phyloP scores from a whole-genome alignment of 2,329 filamentous ascomycete genomes.

The Fusarium verticillioides region DNA sequence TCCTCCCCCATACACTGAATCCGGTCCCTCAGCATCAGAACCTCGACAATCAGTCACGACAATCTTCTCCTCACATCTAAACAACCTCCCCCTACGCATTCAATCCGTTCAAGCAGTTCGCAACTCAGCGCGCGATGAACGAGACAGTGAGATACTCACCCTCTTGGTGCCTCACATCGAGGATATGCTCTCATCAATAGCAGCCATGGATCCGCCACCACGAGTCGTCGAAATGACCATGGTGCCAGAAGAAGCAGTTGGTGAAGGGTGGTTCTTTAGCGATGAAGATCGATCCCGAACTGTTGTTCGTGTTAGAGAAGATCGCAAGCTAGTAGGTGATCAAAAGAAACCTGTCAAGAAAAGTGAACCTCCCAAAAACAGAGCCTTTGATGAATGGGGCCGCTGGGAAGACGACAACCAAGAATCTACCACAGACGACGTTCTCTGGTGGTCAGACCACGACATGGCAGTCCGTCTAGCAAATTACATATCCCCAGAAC shows the following conservation, averaged over 20 bases:
- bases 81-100: slow-evolving; percentile 52
- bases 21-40: slow-evolving; percentile 22
- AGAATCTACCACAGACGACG: neutral
- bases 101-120: slow-evolving; percentile 48
- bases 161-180: slow-evolving; percentile 56
- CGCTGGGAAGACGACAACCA: slow-evolving; percentile 50
- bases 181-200: slow-evolving; percentile 54
- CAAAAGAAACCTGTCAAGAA: slow-evolving; percentile 5
- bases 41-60: slow-evolving; percentile 34
- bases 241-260: slow-evolving; percentile 56
- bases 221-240: slow-evolving; percentile 56
- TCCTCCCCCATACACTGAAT: slow-evolving; percentile 42
- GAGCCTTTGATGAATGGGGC: slow-evolving; percentile 60
- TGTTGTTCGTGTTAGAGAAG: slow-evolving; percentile 47
- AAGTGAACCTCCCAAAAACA: neutral
- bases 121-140: slow-evolving; percentile 49
- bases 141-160: slow-evolving; percentile 54
- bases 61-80: slow-evolving; percentile 51
- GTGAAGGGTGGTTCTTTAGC: slow-evolving; percentile 49
- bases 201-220: slow-evolving; percentile 47
- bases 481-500: slow-evolving; percentile 54
- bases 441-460: slow-evolving; percentile 61
- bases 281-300: slow-evolving; percentile 48
- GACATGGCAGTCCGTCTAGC: slow-evolving; percentile 59
- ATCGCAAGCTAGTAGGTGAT: slow-evolving; percentile 24